Conservation (phyloP, 106 monocot species). For the Dioscorea alata region DNA sequence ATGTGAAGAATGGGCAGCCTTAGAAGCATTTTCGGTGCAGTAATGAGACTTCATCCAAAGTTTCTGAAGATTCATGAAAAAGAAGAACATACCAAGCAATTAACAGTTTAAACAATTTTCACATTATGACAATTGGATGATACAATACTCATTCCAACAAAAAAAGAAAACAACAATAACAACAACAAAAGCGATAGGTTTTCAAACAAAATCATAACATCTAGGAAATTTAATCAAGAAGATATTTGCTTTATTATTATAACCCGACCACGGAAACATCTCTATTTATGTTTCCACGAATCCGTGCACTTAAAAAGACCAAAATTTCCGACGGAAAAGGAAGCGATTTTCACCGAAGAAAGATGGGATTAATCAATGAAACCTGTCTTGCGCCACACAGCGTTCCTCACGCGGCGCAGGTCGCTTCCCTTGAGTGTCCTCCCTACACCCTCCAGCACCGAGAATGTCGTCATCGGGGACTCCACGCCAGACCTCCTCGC, state of each 20-base stretch:
- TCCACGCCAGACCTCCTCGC: slow-evolving; percentile 39
- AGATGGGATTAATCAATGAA: slow-evolving; percentile 47
- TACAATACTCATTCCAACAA: too few species aligned
- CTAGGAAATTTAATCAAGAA: too few species aligned
- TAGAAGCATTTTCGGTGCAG: too few species aligned
- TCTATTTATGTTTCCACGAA: not conserved
- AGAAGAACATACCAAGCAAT: too few species aligned
- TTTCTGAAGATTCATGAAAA: too few species aligned
- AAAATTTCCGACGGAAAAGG: not conserved
- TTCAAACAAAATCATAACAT: too few species aligned
- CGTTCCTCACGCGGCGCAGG: slow-evolving; percentile 63
- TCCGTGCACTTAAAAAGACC: not conserved
- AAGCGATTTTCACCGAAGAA: not conserved
- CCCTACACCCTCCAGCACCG: slow-evolving; percentile 71
- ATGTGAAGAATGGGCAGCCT: too few species aligned
- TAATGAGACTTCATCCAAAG: too few species aligned
- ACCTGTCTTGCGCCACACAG: slow-evolving; percentile 65
- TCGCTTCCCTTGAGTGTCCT: slow-evolving; percentile 81
- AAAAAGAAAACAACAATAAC: too few species aligned
- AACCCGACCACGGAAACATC: not conserved
- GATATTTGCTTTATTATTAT: not conserved
- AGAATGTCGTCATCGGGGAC: slow-evolving; percentile 68
- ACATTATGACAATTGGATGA: too few species aligned
- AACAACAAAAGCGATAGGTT: too few species aligned
- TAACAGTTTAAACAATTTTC: too few species aligned